A percentile compares a stretch with the other conserved stretches of the same genome.
These are phyloP conservation scores for Opeltia flavorubescens DNA, from an alignment of 495 filamentous ascomycete genomes.

Conservation along the genomic window DNA sequence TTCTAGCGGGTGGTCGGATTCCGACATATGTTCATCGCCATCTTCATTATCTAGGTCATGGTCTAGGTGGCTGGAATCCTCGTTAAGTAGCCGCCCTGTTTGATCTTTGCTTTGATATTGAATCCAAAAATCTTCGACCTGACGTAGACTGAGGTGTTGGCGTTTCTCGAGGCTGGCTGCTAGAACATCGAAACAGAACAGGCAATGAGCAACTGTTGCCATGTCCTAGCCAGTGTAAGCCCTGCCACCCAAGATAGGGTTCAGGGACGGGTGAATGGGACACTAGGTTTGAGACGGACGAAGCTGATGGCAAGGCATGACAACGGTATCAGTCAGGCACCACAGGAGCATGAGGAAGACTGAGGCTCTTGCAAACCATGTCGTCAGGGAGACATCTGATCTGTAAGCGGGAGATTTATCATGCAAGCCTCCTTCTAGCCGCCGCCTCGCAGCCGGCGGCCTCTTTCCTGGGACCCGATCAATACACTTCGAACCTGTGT, in stretches of 20 bases:
- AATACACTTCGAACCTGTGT: too few relatives aligned
- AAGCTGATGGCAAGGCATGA: not conserved
- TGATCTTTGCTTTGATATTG: constrained; percentile 26
- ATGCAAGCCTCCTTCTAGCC: too few relatives aligned
- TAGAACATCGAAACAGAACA: constrained; percentile 83
- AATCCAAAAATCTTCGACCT: constrained; percentile 62
- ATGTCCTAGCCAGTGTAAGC: constrained; percentile 31
- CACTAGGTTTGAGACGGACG: not conserved
- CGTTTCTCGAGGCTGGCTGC: constrained; percentile 48
- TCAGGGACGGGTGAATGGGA: not conserved
- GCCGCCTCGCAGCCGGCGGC: too few relatives aligned
- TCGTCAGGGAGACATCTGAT: too few relatives aligned
- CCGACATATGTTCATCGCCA: constrained; percentile 1
- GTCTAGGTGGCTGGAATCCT: constrained; percentile 6
- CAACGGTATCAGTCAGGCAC: not conserved
- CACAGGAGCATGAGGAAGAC: not conserved
- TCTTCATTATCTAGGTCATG: constrained; percentile 1
- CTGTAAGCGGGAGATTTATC: too few relatives aligned
- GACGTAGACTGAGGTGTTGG: constrained; percentile 39
- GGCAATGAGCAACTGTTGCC: constrained; percentile 73
- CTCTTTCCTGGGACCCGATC: too few relatives aligned
- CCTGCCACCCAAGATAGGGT: not conserved
- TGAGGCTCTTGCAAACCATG: too few relatives aligned
- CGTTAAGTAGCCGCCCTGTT: constrained; percentile 5
- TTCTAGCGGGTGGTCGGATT: constrained; percentile 1